phyloP scores from a whole-genome alignment of 177 flowering plant genomes.

The Telopea speciosissima region DNA sequence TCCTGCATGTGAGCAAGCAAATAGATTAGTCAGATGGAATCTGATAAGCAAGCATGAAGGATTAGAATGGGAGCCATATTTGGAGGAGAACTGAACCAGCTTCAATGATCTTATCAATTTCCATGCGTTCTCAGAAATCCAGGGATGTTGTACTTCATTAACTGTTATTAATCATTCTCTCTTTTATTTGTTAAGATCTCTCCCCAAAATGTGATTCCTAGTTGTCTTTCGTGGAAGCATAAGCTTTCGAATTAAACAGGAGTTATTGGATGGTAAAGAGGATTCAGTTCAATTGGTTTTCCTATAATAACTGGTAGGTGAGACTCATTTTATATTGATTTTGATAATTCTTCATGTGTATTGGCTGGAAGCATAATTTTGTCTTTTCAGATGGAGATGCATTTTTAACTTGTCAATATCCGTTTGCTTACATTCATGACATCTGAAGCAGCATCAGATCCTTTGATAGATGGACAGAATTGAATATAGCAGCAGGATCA shows the following conservation, averaged over 20 bases:
- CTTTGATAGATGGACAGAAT: not conserved
- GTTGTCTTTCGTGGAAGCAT: not conserved
- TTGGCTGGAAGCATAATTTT: not conserved
- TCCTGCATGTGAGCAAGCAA: not conserved
- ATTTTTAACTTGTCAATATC: too few species aligned
- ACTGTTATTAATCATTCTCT: not conserved
- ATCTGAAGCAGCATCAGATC: not conserved
- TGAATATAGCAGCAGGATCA: not conserved
- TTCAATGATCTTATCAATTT: not conserved
- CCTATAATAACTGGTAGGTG: not conserved
- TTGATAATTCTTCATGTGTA: not conserved
- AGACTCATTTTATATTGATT: not conserved
- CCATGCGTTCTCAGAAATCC: not conserved
- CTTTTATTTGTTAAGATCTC: not conserved
- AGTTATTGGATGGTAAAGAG: not conserved
- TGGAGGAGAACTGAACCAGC: not conserved
- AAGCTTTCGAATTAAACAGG: not conserved
- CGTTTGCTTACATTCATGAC: not conserved
- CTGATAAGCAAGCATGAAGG: not conserved
- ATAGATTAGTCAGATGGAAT: not conserved
- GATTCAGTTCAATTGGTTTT: not conserved
- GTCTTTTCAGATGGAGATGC: not conserved
- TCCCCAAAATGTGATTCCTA: not conserved
- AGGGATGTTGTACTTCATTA: not conserved
- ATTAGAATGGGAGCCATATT: too few species aligned